Evolutionary conservation across 371 early-diverging fungal species (phyloP), one percentile per base, ranked within the genome.

Genomic region (Lichtheimia corymbifera): DNA sequence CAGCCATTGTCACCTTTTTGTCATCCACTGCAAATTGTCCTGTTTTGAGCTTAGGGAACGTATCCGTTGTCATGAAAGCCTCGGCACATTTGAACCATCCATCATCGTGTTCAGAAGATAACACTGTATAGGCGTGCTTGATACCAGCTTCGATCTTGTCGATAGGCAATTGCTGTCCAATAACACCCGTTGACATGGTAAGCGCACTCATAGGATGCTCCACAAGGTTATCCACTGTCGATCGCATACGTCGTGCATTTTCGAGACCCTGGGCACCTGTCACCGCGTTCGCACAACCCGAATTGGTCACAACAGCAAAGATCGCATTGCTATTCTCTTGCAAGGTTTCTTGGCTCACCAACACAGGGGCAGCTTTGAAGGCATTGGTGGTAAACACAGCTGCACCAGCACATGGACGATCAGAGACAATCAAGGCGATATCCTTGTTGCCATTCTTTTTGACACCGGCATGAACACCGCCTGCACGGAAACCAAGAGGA

Each of bases 101-200:
- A 0, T 74, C 75, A 5, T 77, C 68, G 59, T 92, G 94, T 12
- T 70, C 66, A 14, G 65, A 55, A 12, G 84, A 87, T 20, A 95
- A 69, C 15, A 63, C 30, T n/a, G 64, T 44, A 41, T 67, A 71
- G 1, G 74, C 81, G 7, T 72, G 62, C 5, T 66, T 61, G 52
- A 96, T 84, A 11, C 97, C 98, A n/a, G 72, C 54, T 50, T 79
- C 65, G 53, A 97, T 91, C 72, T 92, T 92, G 28, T 91, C 89
- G 72, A 97, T 90, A 14, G 91, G 88, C 49, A 97, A 74, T 44
- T 85, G 88, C 65, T 96, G 95, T 3, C 98, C 98, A 70, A 97
- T 97, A 25, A 97, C 98, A 44, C 98, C 98, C 0, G 98, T 97
- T 2, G 96, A 96, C 96, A 97, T 95, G 35, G 94, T 91, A 57